Conservation (phyloP, 768 basidiomycete species). For the Russula virescens region DNA sequence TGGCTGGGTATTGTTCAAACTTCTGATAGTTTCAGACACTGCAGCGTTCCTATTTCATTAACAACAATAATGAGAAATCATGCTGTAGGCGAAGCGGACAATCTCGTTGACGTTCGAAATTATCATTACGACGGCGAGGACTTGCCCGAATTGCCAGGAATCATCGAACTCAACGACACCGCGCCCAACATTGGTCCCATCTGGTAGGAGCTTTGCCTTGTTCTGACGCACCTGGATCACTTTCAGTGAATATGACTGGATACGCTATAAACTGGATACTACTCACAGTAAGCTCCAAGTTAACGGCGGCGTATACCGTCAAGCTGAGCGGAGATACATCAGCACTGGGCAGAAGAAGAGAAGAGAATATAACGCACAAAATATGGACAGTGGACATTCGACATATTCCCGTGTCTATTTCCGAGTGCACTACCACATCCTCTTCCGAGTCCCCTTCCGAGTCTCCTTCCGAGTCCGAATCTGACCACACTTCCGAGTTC, state of each 20-base stretch:
- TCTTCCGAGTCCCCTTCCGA: too few relatives aligned
- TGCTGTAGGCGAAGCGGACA: conserved; percentile 3
- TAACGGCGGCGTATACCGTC: conserved; percentile 13
- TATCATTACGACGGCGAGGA: conserved; percentile 19
- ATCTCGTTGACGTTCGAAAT: conserved; percentile 9
- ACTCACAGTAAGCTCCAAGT: conserved; percentile 19
- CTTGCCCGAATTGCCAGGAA: conserved; percentile 16
- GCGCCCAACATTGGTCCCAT: background rate
- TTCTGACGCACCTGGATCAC: conserved; percentile 8
- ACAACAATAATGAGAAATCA: background rate
- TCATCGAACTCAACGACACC: background rate
- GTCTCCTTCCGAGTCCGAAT: too few relatives aligned
- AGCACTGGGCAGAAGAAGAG: background rate
- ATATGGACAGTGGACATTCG: background rate
- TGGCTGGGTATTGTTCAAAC: too few relatives aligned
- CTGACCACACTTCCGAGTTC: too few relatives aligned
- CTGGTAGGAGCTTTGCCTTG: background rate
- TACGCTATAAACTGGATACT: background rate
- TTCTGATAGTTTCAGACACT: too few relatives aligned
- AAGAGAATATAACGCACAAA: conserved; percentile 5
- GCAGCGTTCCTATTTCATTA: too few relatives aligned
- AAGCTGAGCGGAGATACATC: background rate
- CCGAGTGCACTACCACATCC: too few relatives aligned
- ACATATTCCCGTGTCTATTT: too few relatives aligned
- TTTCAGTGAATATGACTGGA: background rate